A percentile compares a stretch with the other conserved stretches of the same genome.
Evolutionary conservation across 768 basidiomycete species (phyloP).

Genomic region (Lactarius vividus): DNA sequence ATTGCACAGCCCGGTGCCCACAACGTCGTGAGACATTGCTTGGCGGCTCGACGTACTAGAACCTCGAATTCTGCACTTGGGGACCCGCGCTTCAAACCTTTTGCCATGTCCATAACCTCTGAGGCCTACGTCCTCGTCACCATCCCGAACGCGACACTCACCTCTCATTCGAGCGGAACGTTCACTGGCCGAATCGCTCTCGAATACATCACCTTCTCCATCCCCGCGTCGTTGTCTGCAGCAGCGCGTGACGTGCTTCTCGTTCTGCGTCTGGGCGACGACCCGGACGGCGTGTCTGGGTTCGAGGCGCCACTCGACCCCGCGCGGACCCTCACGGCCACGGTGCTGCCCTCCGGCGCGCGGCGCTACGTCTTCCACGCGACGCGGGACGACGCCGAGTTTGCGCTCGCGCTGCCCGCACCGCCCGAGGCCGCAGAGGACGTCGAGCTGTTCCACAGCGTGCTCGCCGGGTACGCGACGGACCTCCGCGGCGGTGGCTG

Average conservation of each 20-base stretch:
- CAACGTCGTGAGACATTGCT: background rate
- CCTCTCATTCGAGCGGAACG: slow-evolving; percentile 16
- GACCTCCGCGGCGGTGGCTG: slow-evolving; percentile 12
- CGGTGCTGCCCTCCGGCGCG: slow-evolving; percentile 12
- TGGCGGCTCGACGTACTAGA: background rate
- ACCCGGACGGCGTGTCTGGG: background rate
- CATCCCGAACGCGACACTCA: slow-evolving; percentile 22
- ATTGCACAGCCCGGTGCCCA: background rate
- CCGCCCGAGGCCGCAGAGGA: slow-evolving; percentile 7
- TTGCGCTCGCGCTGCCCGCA: slow-evolving; percentile 19
- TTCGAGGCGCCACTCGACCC: slow-evolving; percentile 28
- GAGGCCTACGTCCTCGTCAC: slow-evolving; percentile 26
- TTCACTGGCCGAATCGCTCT: slow-evolving; percentile 20
- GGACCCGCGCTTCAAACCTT: background rate
- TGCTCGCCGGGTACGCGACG: slow-evolving; percentile 23
- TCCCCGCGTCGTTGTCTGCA: background rate
- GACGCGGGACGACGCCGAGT: slow-evolving; percentile 24
- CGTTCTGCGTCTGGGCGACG: slow-evolving; percentile 21
- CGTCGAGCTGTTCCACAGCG: slow-evolving; percentile 26
- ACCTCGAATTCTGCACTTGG: background rate
- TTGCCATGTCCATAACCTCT: slow-evolving; percentile 1
- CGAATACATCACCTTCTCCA: slow-evolving; percentile 24
- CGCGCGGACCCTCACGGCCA: slow-evolving; percentile 15
- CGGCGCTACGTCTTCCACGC: slow-evolving; percentile 26
- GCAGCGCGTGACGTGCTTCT: slow-evolving; percentile 24